Percentiles rank a stretch among this genome's conserved stretches.
Conservation (phyloP, 768 basidiomycete species). For the Polyporus arcularius region DNA sequence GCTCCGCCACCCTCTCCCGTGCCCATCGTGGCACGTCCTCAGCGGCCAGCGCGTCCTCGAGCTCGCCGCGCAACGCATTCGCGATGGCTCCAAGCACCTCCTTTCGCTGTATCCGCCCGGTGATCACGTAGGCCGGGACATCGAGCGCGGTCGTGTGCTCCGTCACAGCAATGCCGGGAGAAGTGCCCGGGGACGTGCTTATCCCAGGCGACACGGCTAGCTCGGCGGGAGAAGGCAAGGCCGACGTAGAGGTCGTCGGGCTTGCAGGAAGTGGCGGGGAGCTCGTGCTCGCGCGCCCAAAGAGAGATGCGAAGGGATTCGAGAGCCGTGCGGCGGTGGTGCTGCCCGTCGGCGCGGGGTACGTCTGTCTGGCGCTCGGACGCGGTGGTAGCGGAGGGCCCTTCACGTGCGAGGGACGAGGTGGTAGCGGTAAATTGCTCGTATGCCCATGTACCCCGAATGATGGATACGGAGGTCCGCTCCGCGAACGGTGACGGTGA, state of each 20-base stretch:
- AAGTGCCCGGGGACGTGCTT: slow-evolving; percentile 25
- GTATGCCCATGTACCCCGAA: slow-evolving; percentile 25
- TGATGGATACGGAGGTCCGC: slow-evolving; percentile 23
- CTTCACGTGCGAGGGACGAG: slow-evolving; percentile 41
- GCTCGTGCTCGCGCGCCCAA: slow-evolving; percentile 46
- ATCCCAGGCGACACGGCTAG: slow-evolving; percentile 7
- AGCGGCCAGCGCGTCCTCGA: slow-evolving; percentile 48
- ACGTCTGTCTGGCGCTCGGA: slow-evolving; percentile 19
- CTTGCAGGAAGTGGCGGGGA: slow-evolving; percentile 33
- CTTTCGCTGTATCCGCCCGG: slow-evolving; percentile 50
- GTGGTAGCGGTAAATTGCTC: slow-evolving; percentile 29
- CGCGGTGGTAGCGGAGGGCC: slow-evolving; percentile 47
- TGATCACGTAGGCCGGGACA: slow-evolving; percentile 62
- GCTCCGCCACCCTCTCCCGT: slow-evolving; percentile 56
- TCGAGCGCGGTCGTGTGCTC: slow-evolving; percentile 44
- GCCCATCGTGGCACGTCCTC: slow-evolving; percentile 56
- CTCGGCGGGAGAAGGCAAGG: slow-evolving; percentile 13
- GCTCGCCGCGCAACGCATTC: slow-evolving; percentile 53
- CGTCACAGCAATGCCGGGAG: slow-evolving; percentile 30
- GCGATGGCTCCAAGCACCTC: slow-evolving; percentile 58
- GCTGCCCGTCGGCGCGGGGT: slow-evolving; percentile 1
- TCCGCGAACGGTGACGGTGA: slow-evolving; percentile 8
- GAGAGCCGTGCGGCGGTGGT: slow-evolving; percentile 49
- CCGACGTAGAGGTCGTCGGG: slow-evolving; percentile 15
- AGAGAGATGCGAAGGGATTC: slow-evolving; percentile 83